These are phyloP conservation scores for Martiniozyma abietophila DNA, from an alignment of 805 yeast genomes.

Conservation along the genomic window DNA sequence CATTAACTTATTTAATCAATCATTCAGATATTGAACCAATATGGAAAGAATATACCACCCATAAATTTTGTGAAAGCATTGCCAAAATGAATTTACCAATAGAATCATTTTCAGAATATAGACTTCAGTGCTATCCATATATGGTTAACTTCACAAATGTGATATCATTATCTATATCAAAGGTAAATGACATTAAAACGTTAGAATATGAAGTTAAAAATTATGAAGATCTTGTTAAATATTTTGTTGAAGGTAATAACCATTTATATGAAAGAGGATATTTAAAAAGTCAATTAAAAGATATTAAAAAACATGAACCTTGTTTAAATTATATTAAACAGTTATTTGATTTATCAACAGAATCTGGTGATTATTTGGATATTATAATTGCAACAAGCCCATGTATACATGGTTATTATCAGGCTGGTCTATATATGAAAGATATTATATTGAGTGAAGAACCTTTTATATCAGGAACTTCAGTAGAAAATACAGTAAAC, in stretches of 20 bases:
- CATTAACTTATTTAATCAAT: slow-evolving; percentile 38
- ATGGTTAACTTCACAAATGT: slow-evolving; percentile 59
- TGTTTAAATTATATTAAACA: slow-evolving; percentile 54
- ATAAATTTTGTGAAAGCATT: slow-evolving; percentile 49
- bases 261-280: too few species aligned
- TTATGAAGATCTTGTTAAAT: slow-evolving; percentile 41
- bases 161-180: slow-evolving; percentile 53
- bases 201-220: slow-evolving; percentile 46
- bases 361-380: slow-evolving; percentile 6
- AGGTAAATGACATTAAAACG: slow-evolving; percentile 44
- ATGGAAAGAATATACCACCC: slow-evolving; percentile 55
- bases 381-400: slow-evolving; percentile 7
- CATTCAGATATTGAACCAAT: slow-evolving; percentile 46
- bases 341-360: slow-evolving; percentile 40
- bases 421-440: background rate
- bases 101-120: slow-evolving; percentile 35
- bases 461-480: too few species aligned
- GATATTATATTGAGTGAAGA: too few species aligned
- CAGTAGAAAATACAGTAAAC: background rate
- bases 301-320: slow-evolving; percentile 44
- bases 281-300: slow-evolving; percentile 36
- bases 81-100: slow-evolving; percentile 43
- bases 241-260: too few species aligned
- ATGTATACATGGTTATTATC: slow-evolving; percentile 9
- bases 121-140: slow-evolving; percentile 62